Evolutionary conservation across 2,329 filamentous ascomycete genomes (phyloP), one percentile per base, ranked within the genome.

Genomic region (Trichoderma sp.): DNA sequence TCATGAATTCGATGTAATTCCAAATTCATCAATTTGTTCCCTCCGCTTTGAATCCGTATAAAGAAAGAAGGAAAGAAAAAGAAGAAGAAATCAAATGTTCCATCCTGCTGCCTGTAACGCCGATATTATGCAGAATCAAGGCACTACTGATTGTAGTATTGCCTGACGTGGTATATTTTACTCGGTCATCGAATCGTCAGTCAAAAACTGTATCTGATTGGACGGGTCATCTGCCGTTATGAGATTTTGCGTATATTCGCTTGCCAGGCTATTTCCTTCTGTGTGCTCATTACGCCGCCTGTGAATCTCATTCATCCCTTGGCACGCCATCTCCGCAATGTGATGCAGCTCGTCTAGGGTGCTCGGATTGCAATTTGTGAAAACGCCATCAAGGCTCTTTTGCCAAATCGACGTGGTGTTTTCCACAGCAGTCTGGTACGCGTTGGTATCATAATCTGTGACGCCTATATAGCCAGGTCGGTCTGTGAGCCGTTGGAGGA

Each of bases 251-350:
- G 74, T 74, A 60, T 77, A 79, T 55, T 78, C 78, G 29, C 76
- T 75, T 8, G 75, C 76, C 73, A 76, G 73, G 62, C 73, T 74
- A 33, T 73, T 75, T n/a, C 72, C 75, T 10, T 75, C 71, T 5
- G 74, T 74, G 73, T 73, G 76, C 64, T 78, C 76, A 29, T 73
- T 76, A 16, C 78, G 72, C 24, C 77, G 75, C 27, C 72, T 71
- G 61, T 87, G 79, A 37, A 82, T 77, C 74, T 81, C 78, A 43
- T 79, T 80, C 80, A 84, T 81, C 33, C 81, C 83, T 64, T 79
- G 77, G 70, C 79, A 82, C 4, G 81, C 81, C 65, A 77, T 82
- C 70, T 84, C 79, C 14, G 81, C 81, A 69, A 84, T 83, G 59
- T 79, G 77, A 65, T 83, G 81, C 69, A 84, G 75, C 70, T 82